Percentiles rank a stretch among this genome's conserved stretches.
Evolutionary conservation across 371 early-diverging fungal genomes (phyloP).

Genomic region (Mucor plumbeus): DNA sequence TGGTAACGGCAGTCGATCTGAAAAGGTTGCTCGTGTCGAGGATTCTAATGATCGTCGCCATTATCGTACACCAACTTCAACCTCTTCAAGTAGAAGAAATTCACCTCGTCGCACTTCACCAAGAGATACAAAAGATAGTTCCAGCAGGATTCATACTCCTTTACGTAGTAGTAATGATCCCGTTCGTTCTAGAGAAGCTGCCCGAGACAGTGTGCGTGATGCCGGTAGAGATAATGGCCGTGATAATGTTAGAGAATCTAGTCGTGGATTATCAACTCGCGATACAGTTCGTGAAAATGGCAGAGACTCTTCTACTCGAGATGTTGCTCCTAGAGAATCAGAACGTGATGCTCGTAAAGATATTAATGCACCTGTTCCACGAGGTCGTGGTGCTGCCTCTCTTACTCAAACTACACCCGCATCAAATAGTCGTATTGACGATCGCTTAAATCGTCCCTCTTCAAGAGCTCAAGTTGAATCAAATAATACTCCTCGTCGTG

Average conservation of each 20-base stretch:
- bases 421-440: neutral
- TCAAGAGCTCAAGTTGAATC: neutral
- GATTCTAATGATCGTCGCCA: conserved; percentile 15
- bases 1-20: neutral
- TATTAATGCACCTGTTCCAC: conserved; percentile 3
- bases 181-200: conserved; percentile 26
- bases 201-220: conserved; percentile 22
- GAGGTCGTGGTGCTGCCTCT: conserved; percentile 3
- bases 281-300: neutral
- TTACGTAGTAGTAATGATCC: conserved; percentile 7
- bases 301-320: neutral
- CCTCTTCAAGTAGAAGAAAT: neutral
- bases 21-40: conserved; percentile 2
- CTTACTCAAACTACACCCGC: neutral
- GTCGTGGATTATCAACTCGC: neutral
- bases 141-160: conserved; percentile 10
- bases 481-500: neutral
- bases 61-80: conserved; percentile 9
- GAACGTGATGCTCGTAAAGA: conserved; percentile 4
- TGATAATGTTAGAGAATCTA: conserved; percentile 6
- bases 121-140: conserved; percentile 9
- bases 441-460: neutral
- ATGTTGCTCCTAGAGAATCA: neutral
- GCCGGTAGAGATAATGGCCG: neutral
- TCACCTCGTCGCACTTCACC: conserved; percentile 14